Conservation (phyloP, 352 stramenopile genomes). For the Phytopythium vexans region DNA sequence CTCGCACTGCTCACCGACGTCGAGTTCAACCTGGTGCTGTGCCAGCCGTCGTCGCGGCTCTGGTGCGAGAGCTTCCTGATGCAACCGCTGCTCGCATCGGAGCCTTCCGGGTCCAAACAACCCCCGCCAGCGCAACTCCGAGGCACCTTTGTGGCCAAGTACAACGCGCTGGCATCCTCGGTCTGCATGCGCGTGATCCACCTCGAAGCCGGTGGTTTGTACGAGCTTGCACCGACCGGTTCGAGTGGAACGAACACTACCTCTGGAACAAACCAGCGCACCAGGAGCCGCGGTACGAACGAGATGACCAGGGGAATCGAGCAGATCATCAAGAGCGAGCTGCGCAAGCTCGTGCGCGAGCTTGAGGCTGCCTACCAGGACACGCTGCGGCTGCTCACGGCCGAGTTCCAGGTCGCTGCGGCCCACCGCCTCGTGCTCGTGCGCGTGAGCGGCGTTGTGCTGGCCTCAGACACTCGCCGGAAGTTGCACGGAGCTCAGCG, state of each 20-base stretch:
- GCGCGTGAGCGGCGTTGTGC: constrained; percentile 51
- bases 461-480: constrained; percentile 32
- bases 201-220: constrained; percentile 15
- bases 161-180: constrained; percentile 30
- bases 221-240: constrained; percentile 21
- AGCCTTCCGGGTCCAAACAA: neutral
- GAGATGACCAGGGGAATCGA: constrained; percentile 15
- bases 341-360: constrained; percentile 38
- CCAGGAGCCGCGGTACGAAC: neutral
- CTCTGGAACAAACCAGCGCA: neutral
- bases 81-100: constrained; percentile 32
- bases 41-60: constrained; percentile 37
- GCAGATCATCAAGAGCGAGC: constrained; percentile 48
- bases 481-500: neutral
- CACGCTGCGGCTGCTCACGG: constrained; percentile 39
- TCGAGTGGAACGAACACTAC: neutral
- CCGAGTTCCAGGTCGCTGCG: constrained; percentile 58
- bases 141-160: constrained; percentile 59
- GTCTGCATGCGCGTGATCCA: constrained; percentile 46
- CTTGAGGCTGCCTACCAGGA: constrained; percentile 40
- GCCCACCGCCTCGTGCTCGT: constrained; percentile 52
- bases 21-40: constrained; percentile 53
- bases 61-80: constrained; percentile 45
- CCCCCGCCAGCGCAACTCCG: constrained; percentile 23
- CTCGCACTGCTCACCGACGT: constrained; percentile 44